phyloP scores from a whole-genome alignment of 208 protist species.

The Trypanosoma conorhini region DNA sequence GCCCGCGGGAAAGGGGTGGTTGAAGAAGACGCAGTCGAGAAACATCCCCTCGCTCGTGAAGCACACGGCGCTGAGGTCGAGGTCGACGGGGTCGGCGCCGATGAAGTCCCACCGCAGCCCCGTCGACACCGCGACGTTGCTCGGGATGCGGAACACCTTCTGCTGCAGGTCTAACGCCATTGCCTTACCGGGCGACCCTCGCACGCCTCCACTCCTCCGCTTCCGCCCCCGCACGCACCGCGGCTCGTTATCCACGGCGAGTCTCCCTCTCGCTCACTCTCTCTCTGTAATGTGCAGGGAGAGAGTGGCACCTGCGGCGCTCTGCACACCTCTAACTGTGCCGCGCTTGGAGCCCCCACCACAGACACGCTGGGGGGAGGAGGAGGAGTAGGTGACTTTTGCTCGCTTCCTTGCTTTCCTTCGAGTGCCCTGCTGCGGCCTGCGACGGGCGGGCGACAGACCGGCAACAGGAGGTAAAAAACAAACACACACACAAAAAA shows the following conservation, averaged over 20 bases:
- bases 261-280: no score
- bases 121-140: conserved; percentile 60
- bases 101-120: conserved; percentile 82
- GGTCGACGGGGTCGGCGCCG: conserved; percentile 69
- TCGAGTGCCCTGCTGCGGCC: neutral
- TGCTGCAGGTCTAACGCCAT: conserved; percentile 71
- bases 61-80: conserved; percentile 81
- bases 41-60: conserved; percentile 76
- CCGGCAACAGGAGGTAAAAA: neutral
- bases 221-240: neutral
- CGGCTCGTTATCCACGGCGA: no score
- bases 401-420: neutral
- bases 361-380: neutral
- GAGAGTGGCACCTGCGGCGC: no score
- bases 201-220: neutral
- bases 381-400: neutral
- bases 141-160: conserved; percentile 80
- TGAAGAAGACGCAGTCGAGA: conserved; percentile 84
- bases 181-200: neutral
- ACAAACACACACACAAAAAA: conserved; percentile 16
- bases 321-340: no score
- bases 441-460: no score
- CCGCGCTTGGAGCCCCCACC: no score
- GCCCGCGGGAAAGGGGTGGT: conserved; percentile 70
- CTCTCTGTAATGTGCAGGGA: no score